Conservation (phyloP, 2,329 filamentous ascomycete species). For the Macrophomina tecta region DNA sequence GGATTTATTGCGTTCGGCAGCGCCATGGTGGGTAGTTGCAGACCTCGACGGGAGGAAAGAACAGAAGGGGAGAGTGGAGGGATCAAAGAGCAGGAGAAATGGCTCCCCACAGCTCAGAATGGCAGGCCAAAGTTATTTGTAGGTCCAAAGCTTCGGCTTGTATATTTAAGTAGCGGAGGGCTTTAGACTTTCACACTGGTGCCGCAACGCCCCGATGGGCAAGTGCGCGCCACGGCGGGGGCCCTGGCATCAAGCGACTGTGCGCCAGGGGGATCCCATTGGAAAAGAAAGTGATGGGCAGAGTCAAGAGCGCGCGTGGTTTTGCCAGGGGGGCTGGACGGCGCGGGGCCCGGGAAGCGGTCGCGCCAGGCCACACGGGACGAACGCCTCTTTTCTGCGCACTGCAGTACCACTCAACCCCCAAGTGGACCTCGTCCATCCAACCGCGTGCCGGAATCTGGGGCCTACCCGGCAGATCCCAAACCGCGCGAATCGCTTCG, state of each 20-base stretch:
- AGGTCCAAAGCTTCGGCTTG: neutral
- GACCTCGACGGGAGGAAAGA: neutral
- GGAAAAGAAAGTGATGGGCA: neutral
- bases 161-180: conserved; percentile 2
- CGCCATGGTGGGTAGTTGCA: neutral
- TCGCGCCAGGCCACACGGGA: neutral
- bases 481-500: neutral
- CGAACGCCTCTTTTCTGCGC: conserved; percentile 4
- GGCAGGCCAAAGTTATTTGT: neutral
- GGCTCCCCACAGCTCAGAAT: neutral
- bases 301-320: neutral
- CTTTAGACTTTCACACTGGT: neutral
- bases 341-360: neutral
- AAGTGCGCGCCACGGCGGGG: neutral
- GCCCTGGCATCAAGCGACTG: neutral
- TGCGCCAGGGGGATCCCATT: neutral
- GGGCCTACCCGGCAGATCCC: conserved; percentile 14
- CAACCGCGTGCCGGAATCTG: conserved; percentile 4
- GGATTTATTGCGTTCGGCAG: neutral
- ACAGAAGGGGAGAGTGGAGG: neutral
- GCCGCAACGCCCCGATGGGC: neutral
- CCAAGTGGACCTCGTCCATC: neutral
- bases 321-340: neutral
- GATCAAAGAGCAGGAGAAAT: neutral
- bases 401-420: neutral